Percentiles rank a stretch among this genome's conserved stretches.
Evolutionary conservation across 2,329 filamentous ascomycete species (phyloP).

Genomic region (Tolypocladium pustulatum): DNA sequence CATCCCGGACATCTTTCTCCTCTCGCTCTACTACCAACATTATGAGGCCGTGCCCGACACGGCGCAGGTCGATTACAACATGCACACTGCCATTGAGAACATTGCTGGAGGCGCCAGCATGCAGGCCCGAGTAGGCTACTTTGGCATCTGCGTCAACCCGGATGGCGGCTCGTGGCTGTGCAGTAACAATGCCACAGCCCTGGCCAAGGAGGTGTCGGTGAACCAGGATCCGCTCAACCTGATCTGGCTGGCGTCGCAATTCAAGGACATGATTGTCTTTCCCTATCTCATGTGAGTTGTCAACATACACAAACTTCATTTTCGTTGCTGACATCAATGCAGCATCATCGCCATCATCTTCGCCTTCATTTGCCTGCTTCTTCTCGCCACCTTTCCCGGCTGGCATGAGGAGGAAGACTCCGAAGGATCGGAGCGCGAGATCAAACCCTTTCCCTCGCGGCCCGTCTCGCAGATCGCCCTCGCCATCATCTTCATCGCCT

Average conservation of each 20-base stretch:
- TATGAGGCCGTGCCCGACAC: slow-evolving; percentile 77
- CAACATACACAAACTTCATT: no score
- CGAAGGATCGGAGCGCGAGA: slow-evolving; percentile 73
- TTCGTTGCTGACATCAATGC: neutral
- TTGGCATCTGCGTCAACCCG: slow-evolving; percentile 91
- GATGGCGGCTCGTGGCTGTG: slow-evolving; percentile 88
- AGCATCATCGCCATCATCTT: slow-evolving; percentile 97
- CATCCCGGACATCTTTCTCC: slow-evolving; percentile 92
- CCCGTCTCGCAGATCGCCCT: slow-evolving; percentile 88
- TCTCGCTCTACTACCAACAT: slow-evolving; percentile 91
- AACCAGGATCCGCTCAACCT: slow-evolving; percentile 95
- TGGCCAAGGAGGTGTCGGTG: slow-evolving; percentile 79
- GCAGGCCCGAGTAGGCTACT: slow-evolving; percentile 91
- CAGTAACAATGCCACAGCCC: slow-evolving; percentile 90
- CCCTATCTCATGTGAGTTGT: slow-evolving; percentile 78
- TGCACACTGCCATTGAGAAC: slow-evolving; percentile 75
- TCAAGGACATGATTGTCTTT: slow-evolving; percentile 98
- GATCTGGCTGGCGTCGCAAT: slow-evolving; percentile 93
- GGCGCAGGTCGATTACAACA: slow-evolving; percentile 82
- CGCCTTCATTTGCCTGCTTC: slow-evolving; percentile 88
- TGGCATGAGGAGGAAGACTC: slow-evolving; percentile 90
- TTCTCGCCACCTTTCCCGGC: slow-evolving; percentile 92
- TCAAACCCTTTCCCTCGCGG: slow-evolving; percentile 87
- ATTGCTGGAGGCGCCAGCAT: slow-evolving; percentile 78
- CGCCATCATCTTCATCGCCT: slow-evolving; percentile 76